These are phyloP conservation scores for Pleurozium schreberi DNA, from an alignment of 225 moss, liverwort and hornwort species.

Conservation along the genomic window DNA sequence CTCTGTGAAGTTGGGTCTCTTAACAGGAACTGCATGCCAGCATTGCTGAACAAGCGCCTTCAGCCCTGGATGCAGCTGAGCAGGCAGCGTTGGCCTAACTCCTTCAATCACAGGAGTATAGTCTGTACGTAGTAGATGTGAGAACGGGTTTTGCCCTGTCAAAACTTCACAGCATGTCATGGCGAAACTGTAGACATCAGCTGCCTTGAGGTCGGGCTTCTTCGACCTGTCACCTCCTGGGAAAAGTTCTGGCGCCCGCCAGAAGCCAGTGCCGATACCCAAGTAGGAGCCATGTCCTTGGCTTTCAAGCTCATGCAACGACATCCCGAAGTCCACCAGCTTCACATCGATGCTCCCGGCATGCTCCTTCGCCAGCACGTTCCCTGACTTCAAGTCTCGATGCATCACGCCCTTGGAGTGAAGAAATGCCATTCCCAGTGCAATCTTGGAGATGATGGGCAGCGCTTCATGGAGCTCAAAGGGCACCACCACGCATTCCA, in stretches of 20 bases:
- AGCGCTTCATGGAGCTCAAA: neutral
- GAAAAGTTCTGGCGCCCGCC: slow-evolving; percentile 5
- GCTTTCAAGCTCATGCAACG: neutral
- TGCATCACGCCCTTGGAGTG: neutral
- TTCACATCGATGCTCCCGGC: neutral
- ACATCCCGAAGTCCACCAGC: slow-evolving; percentile 8
- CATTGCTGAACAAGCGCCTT: neutral
- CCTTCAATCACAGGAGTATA: neutral
- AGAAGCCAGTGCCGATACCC: slow-evolving; percentile 4
- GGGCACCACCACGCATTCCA: neutral
- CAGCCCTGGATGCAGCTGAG: neutral
- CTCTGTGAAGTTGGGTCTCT: neutral
- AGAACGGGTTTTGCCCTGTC: neutral
- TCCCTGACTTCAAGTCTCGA: slow-evolving; percentile 1
- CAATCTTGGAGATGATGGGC: slow-evolving; percentile 4
- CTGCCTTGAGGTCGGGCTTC: neutral
- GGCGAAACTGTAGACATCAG: slow-evolving; percentile 6
- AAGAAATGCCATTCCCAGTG: slow-evolving; percentile 6
- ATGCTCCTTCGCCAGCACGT: neutral
- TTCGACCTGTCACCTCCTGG: neutral
- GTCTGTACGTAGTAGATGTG: neutral
- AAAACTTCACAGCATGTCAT: slow-evolving; percentile 11
- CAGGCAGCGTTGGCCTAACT: neutral
- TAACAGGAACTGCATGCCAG: neutral
- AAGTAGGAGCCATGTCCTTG: neutral